phyloP scores from a whole-genome alignment of 768 basidiomycete genomes.

The Rhodotorula kratochvilovae region DNA sequence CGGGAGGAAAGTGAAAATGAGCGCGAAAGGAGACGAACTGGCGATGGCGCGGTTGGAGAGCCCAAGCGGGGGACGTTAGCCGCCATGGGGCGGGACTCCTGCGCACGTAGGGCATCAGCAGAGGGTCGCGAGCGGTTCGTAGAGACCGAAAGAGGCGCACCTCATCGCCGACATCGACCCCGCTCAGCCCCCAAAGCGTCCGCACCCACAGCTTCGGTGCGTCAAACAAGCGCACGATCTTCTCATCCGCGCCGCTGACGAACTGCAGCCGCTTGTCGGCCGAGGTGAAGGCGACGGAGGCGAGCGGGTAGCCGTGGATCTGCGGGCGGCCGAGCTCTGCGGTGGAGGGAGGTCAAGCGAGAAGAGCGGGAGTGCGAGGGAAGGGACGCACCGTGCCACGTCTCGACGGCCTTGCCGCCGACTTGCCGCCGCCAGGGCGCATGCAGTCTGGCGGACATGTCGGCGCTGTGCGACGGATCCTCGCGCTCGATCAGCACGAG shows the following conservation, averaged over 20 bases:
- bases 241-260: slow-evolving; percentile 90
- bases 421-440: slow-evolving; percentile 52
- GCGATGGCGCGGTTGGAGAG: slow-evolving; percentile 86
- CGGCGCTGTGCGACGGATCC: slow-evolving; percentile 56
- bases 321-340: slow-evolving; percentile 83
- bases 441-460: slow-evolving; percentile 89
- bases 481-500: not conserved
- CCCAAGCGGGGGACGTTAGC: slow-evolving; percentile 91
- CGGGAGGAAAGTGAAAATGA: too few species aligned
- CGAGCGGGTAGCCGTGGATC: slow-evolving; percentile 90
- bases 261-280: slow-evolving; percentile 60
- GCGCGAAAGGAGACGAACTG: not conserved
- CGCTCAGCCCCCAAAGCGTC: slow-evolving; percentile 55
- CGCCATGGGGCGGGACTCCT: slow-evolving; percentile 60
- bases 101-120: not conserved
- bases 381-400: slow-evolving; percentile 58
- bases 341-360: accelerated
- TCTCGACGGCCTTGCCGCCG: slow-evolving; percentile 32
- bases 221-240: slow-evolving; percentile 88
- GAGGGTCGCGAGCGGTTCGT: not conserved
- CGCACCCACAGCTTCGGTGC: slow-evolving; percentile 77
- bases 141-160: not conserved
- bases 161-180: slow-evolving; percentile 54
- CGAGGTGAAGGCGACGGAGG: slow-evolving; percentile 68
- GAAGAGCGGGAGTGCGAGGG: not conserved